phyloP scores from a whole-genome alignment of 345 rosid genomes.

The Noccaea bulbosa region DNA sequence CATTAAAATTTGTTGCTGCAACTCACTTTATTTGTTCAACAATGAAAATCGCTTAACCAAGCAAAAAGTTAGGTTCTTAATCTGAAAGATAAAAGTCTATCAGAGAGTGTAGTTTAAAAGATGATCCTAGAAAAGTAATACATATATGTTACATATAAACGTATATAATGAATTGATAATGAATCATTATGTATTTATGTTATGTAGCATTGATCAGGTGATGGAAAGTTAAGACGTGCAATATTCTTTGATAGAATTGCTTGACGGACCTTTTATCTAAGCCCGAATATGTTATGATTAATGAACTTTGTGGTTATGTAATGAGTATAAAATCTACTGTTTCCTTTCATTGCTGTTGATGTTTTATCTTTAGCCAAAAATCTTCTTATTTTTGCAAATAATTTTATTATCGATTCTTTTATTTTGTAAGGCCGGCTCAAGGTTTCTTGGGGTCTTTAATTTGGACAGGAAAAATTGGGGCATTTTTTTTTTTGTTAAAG shows the following conservation, averaged over 20 bases:
- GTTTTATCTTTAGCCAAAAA: background rate
- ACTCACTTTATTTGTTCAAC: background rate
- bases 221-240: background rate
- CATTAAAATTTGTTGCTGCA: constrained; percentile 11
- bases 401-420: too few relatives aligned
- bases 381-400: too few relatives aligned
- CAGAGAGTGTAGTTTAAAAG: background rate
- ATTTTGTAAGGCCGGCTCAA: too few relatives aligned
- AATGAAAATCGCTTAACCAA: background rate
- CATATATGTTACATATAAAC: background rate
- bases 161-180: background rate
- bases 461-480: too few relatives aligned
- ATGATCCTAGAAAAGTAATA: constrained; percentile 1
- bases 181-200: background rate
- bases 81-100: background rate
- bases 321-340: background rate
- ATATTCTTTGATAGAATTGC: background rate
- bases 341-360: background rate
- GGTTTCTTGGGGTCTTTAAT: too few relatives aligned
- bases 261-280: background rate
- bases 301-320: constrained; percentile 3
- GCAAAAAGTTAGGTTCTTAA: background rate
- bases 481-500: too few relatives aligned
- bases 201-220: background rate
- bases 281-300: background rate